Conservation (phyloP, 495 filamentous ascomycete species). For the Cudoniella acicularis region DNA sequence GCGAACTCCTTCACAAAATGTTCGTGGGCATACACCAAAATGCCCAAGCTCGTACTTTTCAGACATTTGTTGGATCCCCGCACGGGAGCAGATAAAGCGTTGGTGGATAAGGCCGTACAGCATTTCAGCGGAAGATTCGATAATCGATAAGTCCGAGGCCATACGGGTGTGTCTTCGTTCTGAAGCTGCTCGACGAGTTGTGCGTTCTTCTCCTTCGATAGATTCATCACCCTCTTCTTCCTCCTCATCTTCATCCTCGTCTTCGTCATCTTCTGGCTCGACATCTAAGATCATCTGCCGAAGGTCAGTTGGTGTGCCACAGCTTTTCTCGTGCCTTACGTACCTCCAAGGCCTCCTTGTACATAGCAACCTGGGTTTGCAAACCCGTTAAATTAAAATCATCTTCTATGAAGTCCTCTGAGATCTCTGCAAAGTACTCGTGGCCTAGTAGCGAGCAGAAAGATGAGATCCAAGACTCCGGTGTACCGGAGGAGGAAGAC, state of each 20-base stretch:
- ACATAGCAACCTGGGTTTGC: slow-evolving; percentile 95
- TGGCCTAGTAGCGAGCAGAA: slow-evolving; percentile 95
- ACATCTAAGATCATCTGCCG: slow-evolving; percentile 95
- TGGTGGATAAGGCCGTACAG: slow-evolving; percentile 98
- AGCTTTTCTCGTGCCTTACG: not conserved
- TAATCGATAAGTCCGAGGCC: slow-evolving; percentile 86
- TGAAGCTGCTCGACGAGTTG: slow-evolving; percentile 47
- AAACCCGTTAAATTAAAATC: slow-evolving; percentile 98
- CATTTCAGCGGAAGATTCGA: slow-evolving; percentile 94
- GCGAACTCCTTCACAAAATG: slow-evolving; percentile 79
- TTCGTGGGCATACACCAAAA: slow-evolving; percentile 89
- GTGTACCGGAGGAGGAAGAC: slow-evolving; percentile 75
- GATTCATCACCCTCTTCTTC: slow-evolving; percentile 77
- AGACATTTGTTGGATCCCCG: slow-evolving; percentile 97
- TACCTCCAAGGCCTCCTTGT: slow-evolving; percentile 82
- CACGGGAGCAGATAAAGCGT: slow-evolving; percentile 95
- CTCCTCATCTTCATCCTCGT: slow-evolving; percentile 67
- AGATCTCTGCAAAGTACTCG: slow-evolving; percentile 98
- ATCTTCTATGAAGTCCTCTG: slow-evolving; percentile 98
- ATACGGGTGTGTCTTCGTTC: slow-evolving; percentile 82
- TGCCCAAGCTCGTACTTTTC: slow-evolving; percentile 97
- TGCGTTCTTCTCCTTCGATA: slow-evolving; percentile 62
- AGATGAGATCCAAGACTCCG: slow-evolving; percentile 95
- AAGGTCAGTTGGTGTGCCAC: not conserved
- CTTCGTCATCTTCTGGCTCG: slow-evolving; percentile 89